Conservation (phyloP, 2,329 filamentous ascomycete species). For the Cephalotrichum gorgonifer region DNA sequence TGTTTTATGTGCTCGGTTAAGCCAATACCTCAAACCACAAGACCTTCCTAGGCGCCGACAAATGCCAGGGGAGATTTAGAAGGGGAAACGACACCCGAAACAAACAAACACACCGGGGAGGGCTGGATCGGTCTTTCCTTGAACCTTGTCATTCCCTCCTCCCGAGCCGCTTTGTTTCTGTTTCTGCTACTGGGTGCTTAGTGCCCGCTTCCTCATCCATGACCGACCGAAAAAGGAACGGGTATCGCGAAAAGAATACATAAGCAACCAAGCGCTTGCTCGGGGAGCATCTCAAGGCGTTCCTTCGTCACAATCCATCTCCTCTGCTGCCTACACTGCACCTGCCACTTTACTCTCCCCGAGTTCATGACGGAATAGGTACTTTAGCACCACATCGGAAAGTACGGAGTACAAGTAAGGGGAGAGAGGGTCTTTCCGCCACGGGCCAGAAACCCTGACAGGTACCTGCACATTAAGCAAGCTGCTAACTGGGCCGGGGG, state of each 20-base stretch:
- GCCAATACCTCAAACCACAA: not conserved
- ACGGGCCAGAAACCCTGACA: not conserved
- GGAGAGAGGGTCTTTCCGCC: not conserved
- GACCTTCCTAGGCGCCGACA: not conserved
- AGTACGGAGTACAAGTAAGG: not conserved
- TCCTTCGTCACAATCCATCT: not conserved
- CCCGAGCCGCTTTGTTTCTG: not conserved
- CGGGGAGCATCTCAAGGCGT: not conserved
- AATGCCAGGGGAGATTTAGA: not conserved
- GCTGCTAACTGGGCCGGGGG: not conserved
- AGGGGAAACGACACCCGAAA: slow-evolving; percentile 1
- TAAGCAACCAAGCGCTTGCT: not conserved
- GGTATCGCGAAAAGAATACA: not conserved
- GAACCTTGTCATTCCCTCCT: not conserved
- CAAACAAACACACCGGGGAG: not conserved
- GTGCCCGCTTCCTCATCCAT: not conserved
- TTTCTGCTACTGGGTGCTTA: not conserved
- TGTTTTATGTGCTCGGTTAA: not conserved
- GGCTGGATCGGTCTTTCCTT: not conserved
- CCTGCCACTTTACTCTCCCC: not conserved
- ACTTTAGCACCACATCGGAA: not conserved
- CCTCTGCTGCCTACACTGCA: not conserved
- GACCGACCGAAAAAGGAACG: not conserved
- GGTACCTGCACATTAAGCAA: not conserved
- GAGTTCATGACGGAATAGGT: not conserved